These are phyloP conservation scores for Colletotrichum sp. DNA, from an alignment of 2,329 filamentous ascomycete genomes.

Conservation along the genomic window DNA sequence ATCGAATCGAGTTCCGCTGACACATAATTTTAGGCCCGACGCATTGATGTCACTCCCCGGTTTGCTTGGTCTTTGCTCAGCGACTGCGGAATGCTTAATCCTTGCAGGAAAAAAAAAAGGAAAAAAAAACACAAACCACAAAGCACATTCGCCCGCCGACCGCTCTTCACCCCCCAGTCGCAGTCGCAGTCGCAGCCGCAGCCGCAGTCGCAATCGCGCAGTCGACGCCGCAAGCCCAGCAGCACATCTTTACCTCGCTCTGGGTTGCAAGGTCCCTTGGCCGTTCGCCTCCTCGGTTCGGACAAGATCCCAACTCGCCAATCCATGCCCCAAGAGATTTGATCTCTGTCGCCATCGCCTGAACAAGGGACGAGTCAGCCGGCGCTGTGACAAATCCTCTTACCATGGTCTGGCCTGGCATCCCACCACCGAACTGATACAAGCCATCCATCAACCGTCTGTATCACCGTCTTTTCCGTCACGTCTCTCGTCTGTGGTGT, in stretches of 20 bases:
- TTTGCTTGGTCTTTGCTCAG: neutral
- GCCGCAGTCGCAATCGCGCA: neutral
- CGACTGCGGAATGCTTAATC: neutral
- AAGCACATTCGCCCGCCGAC: neutral
- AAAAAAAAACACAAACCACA: neutral
- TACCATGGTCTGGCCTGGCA: slow-evolving; percentile 10
- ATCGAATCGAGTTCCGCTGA: slow-evolving; percentile 20
- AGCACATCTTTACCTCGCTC: neutral
- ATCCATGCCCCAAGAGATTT: neutral
- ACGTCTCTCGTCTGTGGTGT: neutral
- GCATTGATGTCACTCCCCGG: slow-evolving; percentile 15
- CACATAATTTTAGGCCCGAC: slow-evolving; percentile 7
- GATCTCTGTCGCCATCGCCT: slow-evolving; percentile 1
- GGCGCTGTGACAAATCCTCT: slow-evolving; percentile 6
- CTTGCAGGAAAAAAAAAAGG: neutral
- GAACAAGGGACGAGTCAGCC: slow-evolving; percentile 9
- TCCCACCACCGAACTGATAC: neutral
- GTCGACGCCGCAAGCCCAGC: neutral
- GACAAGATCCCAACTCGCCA: neutral
- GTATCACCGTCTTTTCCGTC: slow-evolving; percentile 12
- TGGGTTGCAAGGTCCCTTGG: neutral
- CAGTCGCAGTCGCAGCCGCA: neutral
- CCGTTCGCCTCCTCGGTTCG: neutral
- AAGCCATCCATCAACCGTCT: neutral
- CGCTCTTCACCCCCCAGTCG: neutral